Evolutionary conservation across 2,329 filamentous ascomycete species (phyloP).

Genomic region (Paecilomyces sp.): DNA sequence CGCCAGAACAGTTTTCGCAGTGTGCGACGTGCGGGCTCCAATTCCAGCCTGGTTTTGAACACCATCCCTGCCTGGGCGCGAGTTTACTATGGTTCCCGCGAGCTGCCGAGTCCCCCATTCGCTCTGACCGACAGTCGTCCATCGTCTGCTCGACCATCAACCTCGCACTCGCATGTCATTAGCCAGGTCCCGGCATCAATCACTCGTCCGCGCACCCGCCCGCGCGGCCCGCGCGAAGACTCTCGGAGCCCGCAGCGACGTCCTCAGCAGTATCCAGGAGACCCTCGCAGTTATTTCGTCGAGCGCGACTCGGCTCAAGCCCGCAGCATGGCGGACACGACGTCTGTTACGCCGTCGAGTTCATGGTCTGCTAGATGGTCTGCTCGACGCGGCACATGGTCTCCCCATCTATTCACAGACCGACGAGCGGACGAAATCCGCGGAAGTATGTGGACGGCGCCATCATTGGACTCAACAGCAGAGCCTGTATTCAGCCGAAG

Average conservation of each 20-base stretch:
- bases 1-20: constrained; percentile 30
- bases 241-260: constrained; percentile 14
- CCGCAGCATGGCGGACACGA: background rate
- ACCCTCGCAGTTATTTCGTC: constrained; percentile 39
- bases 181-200: constrained; percentile 23
- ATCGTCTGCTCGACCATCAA: constrained; percentile 20
- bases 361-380: constrained; percentile 13
- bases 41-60: constrained; percentile 37
- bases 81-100: constrained; percentile 63
- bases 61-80: constrained; percentile 44
- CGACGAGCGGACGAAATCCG: constrained; percentile 46
- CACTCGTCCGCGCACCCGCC: constrained; percentile 19
- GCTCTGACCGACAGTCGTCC: constrained; percentile 27
- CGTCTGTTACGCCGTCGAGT: background rate
- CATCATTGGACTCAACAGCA: constrained; percentile 60
- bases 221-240: constrained; percentile 15
- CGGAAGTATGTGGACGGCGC: constrained; percentile 64
- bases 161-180: constrained; percentile 23
- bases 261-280: constrained; percentile 24
- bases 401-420: constrained; percentile 63
- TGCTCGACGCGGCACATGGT: constrained; percentile 49
- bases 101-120: constrained; percentile 41
- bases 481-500: constrained; percentile 57
- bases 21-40: constrained; percentile 33
- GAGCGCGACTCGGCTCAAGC: background rate